A percentile compares a stretch with the other conserved stretches of the same genome.
Conservation (phyloP, 2,329 filamentous ascomycete genomes). For the Paecilomyces dactylethromorphus region DNA sequence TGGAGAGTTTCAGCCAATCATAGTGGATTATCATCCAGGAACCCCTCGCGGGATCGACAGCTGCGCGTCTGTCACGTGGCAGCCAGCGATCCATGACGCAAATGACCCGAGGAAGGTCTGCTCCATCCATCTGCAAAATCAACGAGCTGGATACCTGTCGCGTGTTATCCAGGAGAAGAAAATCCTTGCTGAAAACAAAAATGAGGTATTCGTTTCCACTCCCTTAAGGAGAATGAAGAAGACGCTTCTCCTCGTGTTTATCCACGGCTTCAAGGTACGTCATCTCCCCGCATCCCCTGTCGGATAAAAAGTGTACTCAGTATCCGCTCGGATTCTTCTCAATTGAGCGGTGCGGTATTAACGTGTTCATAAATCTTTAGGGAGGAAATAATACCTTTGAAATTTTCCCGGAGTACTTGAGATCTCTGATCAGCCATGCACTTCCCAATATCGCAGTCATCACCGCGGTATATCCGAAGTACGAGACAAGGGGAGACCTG, state of each 20-base stretch:
- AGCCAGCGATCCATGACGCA: background rate
- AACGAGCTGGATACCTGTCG: background rate
- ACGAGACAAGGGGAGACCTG: conserved; percentile 44
- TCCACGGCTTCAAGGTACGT: conserved; percentile 43
- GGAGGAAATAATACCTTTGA: conserved; percentile 45
- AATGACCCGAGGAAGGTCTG: background rate
- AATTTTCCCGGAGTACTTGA: conserved; percentile 39
- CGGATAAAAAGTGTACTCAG: background rate
- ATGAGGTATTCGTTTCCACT: conserved; percentile 7
- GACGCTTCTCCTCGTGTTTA: conserved; percentile 41
- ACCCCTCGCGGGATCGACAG: background rate
- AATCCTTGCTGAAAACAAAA: background rate
- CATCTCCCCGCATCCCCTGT: background rate
- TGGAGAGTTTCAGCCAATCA: background rate
- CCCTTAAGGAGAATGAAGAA: conserved; percentile 32
- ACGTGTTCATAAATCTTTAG: conserved; percentile 16
- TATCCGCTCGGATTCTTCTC: background rate
- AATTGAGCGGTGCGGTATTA: background rate
- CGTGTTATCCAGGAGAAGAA: background rate
- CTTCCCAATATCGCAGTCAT: conserved; percentile 37
- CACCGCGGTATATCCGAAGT: conserved; percentile 42
- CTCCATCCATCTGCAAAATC: background rate
- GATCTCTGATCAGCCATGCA: conserved; percentile 34
- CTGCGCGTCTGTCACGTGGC: background rate
- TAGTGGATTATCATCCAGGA: background rate